phyloP scores from a whole-genome alignment of 257 asterid species.

The Nicotiana otophora region DNA sequence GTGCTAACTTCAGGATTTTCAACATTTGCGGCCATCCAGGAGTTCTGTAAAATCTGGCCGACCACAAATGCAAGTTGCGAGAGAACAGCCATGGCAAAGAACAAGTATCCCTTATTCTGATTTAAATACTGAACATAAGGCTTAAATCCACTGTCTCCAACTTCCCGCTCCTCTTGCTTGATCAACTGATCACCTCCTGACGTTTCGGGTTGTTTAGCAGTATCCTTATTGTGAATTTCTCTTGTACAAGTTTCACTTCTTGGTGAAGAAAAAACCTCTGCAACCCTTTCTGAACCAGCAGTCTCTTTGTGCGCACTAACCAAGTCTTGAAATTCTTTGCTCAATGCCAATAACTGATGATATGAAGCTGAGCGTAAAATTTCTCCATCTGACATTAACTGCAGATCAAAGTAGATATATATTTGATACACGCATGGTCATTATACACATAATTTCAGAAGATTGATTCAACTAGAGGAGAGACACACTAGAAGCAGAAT shows the following conservation, averaged over 20 bases:
- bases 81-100: constrained; percentile 43
- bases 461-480: not conserved
- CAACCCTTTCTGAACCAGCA: constrained; percentile 39
- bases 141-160: constrained; percentile 79
- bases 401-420: constrained; percentile 11
- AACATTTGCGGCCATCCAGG: constrained; percentile 95
- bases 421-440: constrained; percentile 5
- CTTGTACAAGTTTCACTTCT: constrained; percentile 13
- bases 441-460: not conserved
- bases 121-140: constrained; percentile 61
- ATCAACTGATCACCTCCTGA: constrained; percentile 62
- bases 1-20: constrained; percentile 48
- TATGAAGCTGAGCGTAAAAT: constrained; percentile 33
- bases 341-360: constrained; percentile 32
- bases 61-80: constrained; percentile 49
- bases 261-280: constrained; percentile 24
- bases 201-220: constrained; percentile 19
- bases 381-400: constrained; percentile 50
- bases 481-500: constrained; percentile 42
- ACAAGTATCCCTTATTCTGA: constrained; percentile 66
- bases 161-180: constrained; percentile 80
- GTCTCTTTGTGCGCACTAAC: constrained; percentile 53
- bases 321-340: constrained; percentile 41
- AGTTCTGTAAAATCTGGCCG: constrained; percentile 60
- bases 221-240: constrained; percentile 32